Percentiles rank a stretch among this genome's conserved stretches.
phyloP scores from a whole-genome alignment of 225 moss, liverwort and hornwort genomes.

The Physcomitrium patens region DNA sequence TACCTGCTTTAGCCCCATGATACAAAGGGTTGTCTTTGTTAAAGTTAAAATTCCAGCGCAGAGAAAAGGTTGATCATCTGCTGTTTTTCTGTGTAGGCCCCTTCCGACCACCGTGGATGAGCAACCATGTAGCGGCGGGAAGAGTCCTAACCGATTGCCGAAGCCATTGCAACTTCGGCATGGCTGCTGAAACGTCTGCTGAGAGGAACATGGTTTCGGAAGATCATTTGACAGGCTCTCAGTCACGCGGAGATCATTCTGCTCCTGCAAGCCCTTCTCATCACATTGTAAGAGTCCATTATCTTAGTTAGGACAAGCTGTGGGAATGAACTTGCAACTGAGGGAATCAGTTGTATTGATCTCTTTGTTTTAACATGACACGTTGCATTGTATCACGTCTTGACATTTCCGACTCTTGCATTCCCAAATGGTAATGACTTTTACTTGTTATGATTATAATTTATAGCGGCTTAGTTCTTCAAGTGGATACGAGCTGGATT shows the following conservation, averaged over 20 bases:
- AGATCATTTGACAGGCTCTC: not conserved
- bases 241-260: conserved; percentile 4
- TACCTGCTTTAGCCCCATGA: not conserved
- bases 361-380: not conserved
- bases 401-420: not conserved
- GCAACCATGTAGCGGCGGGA: conserved; percentile 17
- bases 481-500: not conserved
- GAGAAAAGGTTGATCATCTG: not conserved
- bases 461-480: not conserved
- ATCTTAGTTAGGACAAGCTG: not conserved
- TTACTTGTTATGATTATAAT: not conserved
- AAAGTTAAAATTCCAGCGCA: not conserved
- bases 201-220: not conserved
- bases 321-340: not conserved
- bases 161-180: conserved; percentile 5
- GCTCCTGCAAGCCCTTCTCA: conserved; percentile 14
- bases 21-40: not conserved
- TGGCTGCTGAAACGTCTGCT: not conserved
- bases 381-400: not conserved
- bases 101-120: conserved; percentile 17
- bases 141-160: not conserved
- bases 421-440: not conserved
- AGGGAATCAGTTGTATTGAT: not conserved
- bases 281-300: not conserved
- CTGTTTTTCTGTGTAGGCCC: conserved; percentile 24